Base-by-base conservation (phyloP, 306 rosid genomes). In the Castanopsis chinensis region DNA sequence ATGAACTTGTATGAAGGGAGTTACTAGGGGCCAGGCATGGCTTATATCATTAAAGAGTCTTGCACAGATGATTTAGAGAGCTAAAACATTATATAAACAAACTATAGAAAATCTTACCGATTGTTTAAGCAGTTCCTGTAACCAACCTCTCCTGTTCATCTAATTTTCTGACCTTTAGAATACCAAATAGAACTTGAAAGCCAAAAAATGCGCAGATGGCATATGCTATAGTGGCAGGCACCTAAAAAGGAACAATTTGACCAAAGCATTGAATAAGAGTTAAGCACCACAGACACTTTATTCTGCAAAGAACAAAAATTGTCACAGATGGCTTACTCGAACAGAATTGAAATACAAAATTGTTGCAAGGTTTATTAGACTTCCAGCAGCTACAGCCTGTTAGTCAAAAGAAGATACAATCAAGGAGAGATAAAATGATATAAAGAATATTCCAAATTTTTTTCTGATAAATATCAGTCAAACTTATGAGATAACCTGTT, bases 371-470 rank as follows among this genome's bases (percentile, higher is more conserved):
- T 96, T 96, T 83, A 96, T 85, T 52, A 96, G 84, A 88, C 99
- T 96, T 83, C 99, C 99, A 73, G 90, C 97, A 81, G 90, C 99
- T 68, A 96, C 90, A 19, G 91, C 94, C 99, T 96, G 94, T 88
- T 73, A 74, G 79, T 76, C 82, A 76, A 83, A 73, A 19, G 3
- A 55, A 74, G 68, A 28, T 80, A 69, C 73, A 61, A 53, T 27
- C 72, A 80, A 63, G 72, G 64, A 45, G 73, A 60, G 70, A 81
- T 77, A 76, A 78, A 30, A 74, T 72, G 71, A 64, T 43, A 10
- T 71, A 20, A 58, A 72, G 56, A 77, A 64, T 69, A 73, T 63
- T 69, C 69, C 52, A 9, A 41, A 41, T 68, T 54, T 71, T 75
- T 20, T 21, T 68, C 71, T 41, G 33, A 71, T 45, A 27, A 52